Evolutionary conservation across 2,329 filamentous ascomycete genomes (phyloP), one percentile per base, ranked within the genome.

Genomic region (Ascochyta rabiei): DNA sequence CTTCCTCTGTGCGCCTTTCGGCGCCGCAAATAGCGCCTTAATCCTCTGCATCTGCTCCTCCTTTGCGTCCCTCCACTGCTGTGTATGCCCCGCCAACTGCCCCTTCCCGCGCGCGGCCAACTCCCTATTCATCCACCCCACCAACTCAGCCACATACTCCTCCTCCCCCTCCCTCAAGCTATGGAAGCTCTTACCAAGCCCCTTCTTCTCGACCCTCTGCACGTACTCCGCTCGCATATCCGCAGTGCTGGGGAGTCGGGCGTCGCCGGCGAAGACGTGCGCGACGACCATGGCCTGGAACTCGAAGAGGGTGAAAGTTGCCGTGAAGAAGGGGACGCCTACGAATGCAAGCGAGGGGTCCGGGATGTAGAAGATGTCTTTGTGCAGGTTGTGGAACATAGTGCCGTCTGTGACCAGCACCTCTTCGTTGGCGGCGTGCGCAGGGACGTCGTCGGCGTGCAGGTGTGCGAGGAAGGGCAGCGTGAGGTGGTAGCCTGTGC

Each of bases 341-440:
- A 89, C 76, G 58, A 89, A 89, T 0, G 79, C 76, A 0, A 90
- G 75, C 0, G 84, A 83, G 0, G 87, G 86, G 56, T 90, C 86
- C 0, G 81, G 80, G 38, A 89, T 89, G 71, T 89, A 90, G 67
- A 88, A 90, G 13, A 90, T 86, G 66, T 90, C 87, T 53, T 84
- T 84, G 76, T 89, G 84, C 1, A 90, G 75, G 60, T 90, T 89
- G 63, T 90, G 87, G 2, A 78, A 69, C 67, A 86, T 83, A 12
- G 79, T 80, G 2, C 87, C 87, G 39, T 89, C 85, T 0, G 84
- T 89, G 4, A 90, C 82, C 0, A 91, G 75, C 0, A 84, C 71
- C 0, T 69, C 75, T 0, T 84, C 79, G 33, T 80, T 77, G 0
- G 85, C 86, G 0, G 83, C 65, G 1, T 80, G 70, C 0, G 78